Evolutionary conservation across 176 grass and related monocot species (phyloP), one percentile per base, ranked within the genome.

Genomic region (Bonia amplexicaulis): DNA sequence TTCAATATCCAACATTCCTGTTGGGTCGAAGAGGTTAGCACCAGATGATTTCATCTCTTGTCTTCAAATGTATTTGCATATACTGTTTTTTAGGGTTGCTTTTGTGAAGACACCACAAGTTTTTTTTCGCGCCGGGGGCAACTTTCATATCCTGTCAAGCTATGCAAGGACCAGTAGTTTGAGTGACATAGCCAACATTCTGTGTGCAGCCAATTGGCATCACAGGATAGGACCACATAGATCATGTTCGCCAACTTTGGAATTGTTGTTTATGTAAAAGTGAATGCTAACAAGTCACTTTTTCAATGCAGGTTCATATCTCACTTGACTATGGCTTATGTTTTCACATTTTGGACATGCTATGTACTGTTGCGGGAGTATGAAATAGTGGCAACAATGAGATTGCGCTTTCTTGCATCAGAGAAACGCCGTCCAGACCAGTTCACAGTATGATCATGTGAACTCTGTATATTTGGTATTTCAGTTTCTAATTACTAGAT

Each of bases 341-440:
- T 69, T 51, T 94, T 99, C 88, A 96, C 97, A 84, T 99, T 92
- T 92, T 99, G 97, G 97, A 96, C 93, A 29, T 99, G 92, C 77
- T 99, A 96, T 85, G 84, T 99, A 31, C 86, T 99, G 27, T 74
- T 90, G 48, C 91, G 65, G 66, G 97, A 99, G 67, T 99, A 99
- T 79, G 86, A 81, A 86, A 90, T 92, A 71, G 91, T 99, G 25
- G 90, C 88, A 84, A 85, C 66, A 52, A 99, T 99, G 97, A 94
- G 97, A 69, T 64, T 99, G 70, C 84, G 87, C 45, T 99, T 99
- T 83, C 90, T 99, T 88, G 90, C 97, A 80, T 91, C 90, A 62
- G 92, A 89, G 75, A 99, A 89, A 82, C 92, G 97, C n/a, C 90
- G 92, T 49, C 92, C 97, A 35, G 93, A 99, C 84, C 97, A 99